Evolutionary conservation across 1,139 yeast species (phyloP).

Genomic region (Sugiyamaella sp.): DNA sequence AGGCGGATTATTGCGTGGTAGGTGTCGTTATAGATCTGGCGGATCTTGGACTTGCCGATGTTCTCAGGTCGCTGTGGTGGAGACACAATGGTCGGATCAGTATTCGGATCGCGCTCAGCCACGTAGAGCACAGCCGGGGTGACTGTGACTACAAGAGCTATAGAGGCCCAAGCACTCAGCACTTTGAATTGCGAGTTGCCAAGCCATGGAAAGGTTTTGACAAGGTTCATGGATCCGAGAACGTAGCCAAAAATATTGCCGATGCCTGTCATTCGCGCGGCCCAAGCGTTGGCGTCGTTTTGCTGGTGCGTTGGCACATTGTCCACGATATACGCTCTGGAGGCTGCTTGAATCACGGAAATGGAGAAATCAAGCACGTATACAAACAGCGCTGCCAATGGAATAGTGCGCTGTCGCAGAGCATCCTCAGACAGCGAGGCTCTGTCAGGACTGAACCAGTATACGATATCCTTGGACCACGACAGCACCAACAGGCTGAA

Average conservation of each 20-base stretch:
- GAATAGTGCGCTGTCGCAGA: conserved; percentile 45
- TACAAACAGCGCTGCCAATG: conserved; percentile 56
- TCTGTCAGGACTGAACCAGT: conserved; percentile 33
- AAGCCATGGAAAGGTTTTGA: conserved; percentile 42
- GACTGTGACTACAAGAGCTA: conserved; percentile 47
- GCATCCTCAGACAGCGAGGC: conserved; percentile 33
- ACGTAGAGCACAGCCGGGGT: conserved; percentile 46
- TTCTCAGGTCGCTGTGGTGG: conserved; percentile 37
- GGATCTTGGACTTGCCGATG: conserved; percentile 33
- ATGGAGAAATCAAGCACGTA: conserved; percentile 58
- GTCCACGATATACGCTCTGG: conserved; percentile 61
- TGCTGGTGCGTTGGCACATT: conserved; percentile 58
- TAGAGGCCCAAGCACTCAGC: conserved; percentile 51
- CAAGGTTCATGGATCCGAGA: conserved; percentile 50
- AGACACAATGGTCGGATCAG: conserved; percentile 40
- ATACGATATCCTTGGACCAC: conserved; percentile 49
- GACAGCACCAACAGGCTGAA: conserved; percentile 50
- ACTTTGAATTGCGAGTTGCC: conserved; percentile 57
- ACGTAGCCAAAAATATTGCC: conserved; percentile 60
- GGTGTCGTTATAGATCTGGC: conserved; percentile 36
- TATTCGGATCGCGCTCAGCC: conserved; percentile 51
- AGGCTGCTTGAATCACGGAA: conserved; percentile 58
- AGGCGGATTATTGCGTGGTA: conserved; percentile 43
- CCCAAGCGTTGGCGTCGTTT: conserved; percentile 68
- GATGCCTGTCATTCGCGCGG: conserved; percentile 64